Evolutionary conservation across 306 rosid genomes (phyloP).

Genomic region (Pyrus betulifolia): DNA sequence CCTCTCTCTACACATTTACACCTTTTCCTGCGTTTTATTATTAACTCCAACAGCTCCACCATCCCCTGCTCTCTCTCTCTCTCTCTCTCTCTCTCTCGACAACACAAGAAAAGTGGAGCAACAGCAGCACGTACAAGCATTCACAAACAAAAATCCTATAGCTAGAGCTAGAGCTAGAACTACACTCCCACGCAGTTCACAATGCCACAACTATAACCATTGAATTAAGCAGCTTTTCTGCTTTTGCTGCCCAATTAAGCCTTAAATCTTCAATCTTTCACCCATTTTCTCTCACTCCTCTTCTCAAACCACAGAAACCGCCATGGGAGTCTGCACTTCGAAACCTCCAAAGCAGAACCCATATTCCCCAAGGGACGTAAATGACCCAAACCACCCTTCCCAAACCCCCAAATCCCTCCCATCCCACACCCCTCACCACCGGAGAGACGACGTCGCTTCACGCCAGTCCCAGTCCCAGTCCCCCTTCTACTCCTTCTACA

Average conservation of each 20-base stretch:
- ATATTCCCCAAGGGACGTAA: slow-evolving; percentile 39
- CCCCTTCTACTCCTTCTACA: slow-evolving; percentile 83
- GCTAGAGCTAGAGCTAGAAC: background rate
- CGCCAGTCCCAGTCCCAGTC: slow-evolving; percentile 37
- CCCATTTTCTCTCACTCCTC: slow-evolving; percentile 1
- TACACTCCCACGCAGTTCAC: background rate
- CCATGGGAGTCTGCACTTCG: slow-evolving; percentile 91
- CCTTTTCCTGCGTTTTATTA: slow-evolving; percentile 2
- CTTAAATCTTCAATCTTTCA: background rate
- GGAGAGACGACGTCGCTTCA: slow-evolving; percentile 32
- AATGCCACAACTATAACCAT: slow-evolving; percentile 20
- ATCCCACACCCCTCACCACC: slow-evolving; percentile 23
- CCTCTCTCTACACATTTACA: background rate
- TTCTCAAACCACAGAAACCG: background rate
- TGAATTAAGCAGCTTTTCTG: background rate
- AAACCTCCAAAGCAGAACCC: slow-evolving; percentile 76
- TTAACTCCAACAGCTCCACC: background rate
- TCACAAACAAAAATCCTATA: background rate
- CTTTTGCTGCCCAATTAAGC: background rate
- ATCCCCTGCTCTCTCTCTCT: background rate
- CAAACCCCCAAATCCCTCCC: slow-evolving; percentile 44
- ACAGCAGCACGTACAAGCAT: background rate
- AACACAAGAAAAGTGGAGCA: background rate
- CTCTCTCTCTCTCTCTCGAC: background rate
- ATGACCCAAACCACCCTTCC: slow-evolving; percentile 30